Base-by-base conservation (phyloP, 2,329 filamentous ascomycete species). In the Ophiognomonia clavigignenti-juglandacearum region DNA sequence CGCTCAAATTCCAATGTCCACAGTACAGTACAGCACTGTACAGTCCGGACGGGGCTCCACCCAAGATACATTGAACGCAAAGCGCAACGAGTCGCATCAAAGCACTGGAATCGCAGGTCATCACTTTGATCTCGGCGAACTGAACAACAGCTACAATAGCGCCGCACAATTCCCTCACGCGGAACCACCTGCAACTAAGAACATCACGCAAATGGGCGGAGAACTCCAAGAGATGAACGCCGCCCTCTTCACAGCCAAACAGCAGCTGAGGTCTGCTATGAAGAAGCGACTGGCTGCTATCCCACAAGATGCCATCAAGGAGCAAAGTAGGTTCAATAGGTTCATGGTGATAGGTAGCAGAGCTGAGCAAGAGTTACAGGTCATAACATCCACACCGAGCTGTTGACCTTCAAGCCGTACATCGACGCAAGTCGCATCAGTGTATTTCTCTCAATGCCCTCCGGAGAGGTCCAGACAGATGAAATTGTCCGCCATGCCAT, bases 401-500 rank as follows among this genome's bases (percentile, higher is more conserved):
- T 96, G 31, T 71, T 84, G 37, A 71, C 75, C 10, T 79, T 91
- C 57, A 75, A 79, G 42, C 85, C 89, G 45, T 98, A 95, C 63
- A 71, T 80, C 53, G 73, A 83, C 45, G 91, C 93, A 35, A 77
- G 73, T 51, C 77, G 81, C 44, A 80, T 98, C 59, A 90, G 88
- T 57, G 76, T 98, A 47, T 98, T 95, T 63, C 74, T 98, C 14
- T 93, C 92, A 10, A 98, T 98, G 93, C 90, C 91, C 1, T 71
- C 74, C 9, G 86, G 84, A 20, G 93, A 98, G 69, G 78, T 96
- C 22, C 88, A 90, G 56, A 98, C 93, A 2, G 82, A 84, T 43
- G 72, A 75, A 40, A 88, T 97, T 45, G 88, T 97, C 8, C 79
- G 80, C 23, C 81, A 96, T 70, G 91, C 92, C 11, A 73, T 98